These are phyloP conservation scores for Yarrowia divulgata DNA, from an alignment of 805 yeast species.

Conservation along the genomic window DNA sequence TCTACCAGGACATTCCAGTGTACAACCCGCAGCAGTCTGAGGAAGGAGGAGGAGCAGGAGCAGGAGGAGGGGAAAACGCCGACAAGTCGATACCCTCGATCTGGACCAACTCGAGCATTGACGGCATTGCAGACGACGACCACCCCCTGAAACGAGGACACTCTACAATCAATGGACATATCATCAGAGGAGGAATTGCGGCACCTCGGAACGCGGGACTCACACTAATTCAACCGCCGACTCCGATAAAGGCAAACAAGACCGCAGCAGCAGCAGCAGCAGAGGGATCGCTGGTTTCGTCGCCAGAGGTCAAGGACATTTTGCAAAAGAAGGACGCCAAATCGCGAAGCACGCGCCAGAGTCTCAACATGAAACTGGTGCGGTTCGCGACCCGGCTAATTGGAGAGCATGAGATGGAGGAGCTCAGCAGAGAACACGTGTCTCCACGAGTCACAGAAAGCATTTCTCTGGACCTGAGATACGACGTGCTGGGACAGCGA, in stretches of 20 bases:
- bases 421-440: slow-evolving; percentile 25
- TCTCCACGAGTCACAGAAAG: slow-evolving; percentile 26
- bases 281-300: slow-evolving; percentile 21
- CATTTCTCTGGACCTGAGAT: slow-evolving; percentile 30
- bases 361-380: slow-evolving; percentile 29
- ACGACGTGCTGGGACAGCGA: slow-evolving; percentile 49
- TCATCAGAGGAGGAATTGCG: slow-evolving; percentile 36
- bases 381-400: slow-evolving; percentile 28
- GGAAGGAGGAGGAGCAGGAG: not conserved
- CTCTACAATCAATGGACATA: slow-evolving; percentile 32
- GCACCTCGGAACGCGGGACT: slow-evolving; percentile 31
- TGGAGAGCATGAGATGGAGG: slow-evolving; percentile 38
- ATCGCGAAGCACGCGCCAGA: slow-evolving; percentile 12
- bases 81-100: slow-evolving; percentile 34
- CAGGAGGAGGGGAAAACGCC: not conserved
- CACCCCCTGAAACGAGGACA: slow-evolving; percentile 30
- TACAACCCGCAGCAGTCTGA: slow-evolving; percentile 1
- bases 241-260: slow-evolving; percentile 19
- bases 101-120: slow-evolving; percentile 33
- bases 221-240: slow-evolving; percentile 28
- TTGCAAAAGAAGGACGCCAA: slow-evolving; percentile 28
- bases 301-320: slow-evolving; percentile 28
- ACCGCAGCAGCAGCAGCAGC: not conserved
- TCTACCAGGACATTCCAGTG: slow-evolving; percentile 41
- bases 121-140: slow-evolving; percentile 28